Evolutionary conservation across 164 flowering plant genomes (phyloP).

Genomic region (Aristolochia californica): DNA sequence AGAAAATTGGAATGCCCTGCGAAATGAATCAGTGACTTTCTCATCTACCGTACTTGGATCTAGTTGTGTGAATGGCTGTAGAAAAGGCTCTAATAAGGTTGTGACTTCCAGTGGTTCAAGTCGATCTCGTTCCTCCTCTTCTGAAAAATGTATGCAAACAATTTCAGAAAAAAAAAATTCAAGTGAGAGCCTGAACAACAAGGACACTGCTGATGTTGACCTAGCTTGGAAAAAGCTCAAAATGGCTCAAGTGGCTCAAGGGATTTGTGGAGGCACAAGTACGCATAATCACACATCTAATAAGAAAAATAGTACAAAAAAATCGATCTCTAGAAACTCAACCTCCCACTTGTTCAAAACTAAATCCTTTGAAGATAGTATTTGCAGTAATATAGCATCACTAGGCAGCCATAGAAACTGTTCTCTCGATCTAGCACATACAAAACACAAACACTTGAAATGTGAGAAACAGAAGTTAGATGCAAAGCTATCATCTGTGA

Average conservation of each 20-base stretch:
- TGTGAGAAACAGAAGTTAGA: slow-evolving; percentile 5
- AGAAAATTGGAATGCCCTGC: slow-evolving; percentile 58
- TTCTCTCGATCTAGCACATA: slow-evolving; percentile 5
- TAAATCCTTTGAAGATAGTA: slow-evolving; percentile 4
- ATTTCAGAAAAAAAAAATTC: slow-evolving; percentile 5
- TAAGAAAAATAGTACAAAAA: slow-evolving; percentile 9
- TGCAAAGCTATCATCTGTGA: slow-evolving; percentile 6
- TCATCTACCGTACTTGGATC: slow-evolving; percentile 18
- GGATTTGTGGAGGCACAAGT: slow-evolving; percentile 3
- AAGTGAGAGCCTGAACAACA: slow-evolving; percentile 1
- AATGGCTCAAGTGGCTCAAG: slow-evolving; percentile 33
- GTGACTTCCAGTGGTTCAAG: slow-evolving; percentile 3
- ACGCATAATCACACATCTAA: slow-evolving; percentile 6
- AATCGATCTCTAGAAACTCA: slow-evolving; percentile 8
- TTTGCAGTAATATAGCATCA: slow-evolving; percentile 4
- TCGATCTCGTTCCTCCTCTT: slow-evolving; percentile 11
- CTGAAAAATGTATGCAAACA: slow-evolving; percentile 8
- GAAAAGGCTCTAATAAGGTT: slow-evolving; percentile 1
- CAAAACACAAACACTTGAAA: slow-evolving; percentile 1
- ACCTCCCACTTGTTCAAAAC: slow-evolving; percentile 5
- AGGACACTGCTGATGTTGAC: slow-evolving; percentile 22
- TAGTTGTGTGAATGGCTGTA: slow-evolving; percentile 1
- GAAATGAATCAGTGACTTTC: slow-evolving; percentile 43
- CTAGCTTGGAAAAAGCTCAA: slow-evolving; percentile 79
- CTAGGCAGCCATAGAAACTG: slow-evolving; percentile 4